Evolutionary conservation across 495 filamentous ascomycete species (phyloP).

Genomic region (Lindgomyces ingoldianus): DNA sequence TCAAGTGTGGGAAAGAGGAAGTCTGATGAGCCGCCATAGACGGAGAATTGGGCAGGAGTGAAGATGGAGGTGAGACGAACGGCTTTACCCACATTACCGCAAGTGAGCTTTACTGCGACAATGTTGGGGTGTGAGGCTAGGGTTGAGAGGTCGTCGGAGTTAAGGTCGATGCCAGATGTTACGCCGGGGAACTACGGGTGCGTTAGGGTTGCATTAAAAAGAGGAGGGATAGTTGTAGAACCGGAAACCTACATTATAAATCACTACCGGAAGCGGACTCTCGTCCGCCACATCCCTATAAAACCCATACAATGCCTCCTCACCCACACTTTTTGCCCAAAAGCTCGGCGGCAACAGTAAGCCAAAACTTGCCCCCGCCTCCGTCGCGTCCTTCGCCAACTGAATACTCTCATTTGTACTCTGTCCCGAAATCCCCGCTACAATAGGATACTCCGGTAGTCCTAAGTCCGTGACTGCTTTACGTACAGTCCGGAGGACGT

Average conservation of each 20-base stretch:
- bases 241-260: constrained; percentile 15
- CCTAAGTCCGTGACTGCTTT: constrained; percentile 16
- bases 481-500: background rate
- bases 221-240: background rate
- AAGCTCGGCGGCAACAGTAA: constrained; percentile 21
- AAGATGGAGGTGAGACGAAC: constrained; percentile 13
- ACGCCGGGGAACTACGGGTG: constrained; percentile 18
- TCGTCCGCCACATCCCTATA: constrained; percentile 25
- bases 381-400: constrained; percentile 11
- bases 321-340: constrained; percentile 17
- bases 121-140: constrained; percentile 23
- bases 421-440: constrained; percentile 19
- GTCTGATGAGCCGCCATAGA: constrained; percentile 20
- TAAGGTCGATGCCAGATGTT: constrained; percentile 22
- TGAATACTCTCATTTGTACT: constrained; percentile 22
- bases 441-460: constrained; percentile 19
- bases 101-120: constrained; percentile 19
- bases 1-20: constrained; percentile 18
- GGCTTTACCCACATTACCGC: constrained; percentile 22
- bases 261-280: constrained; percentile 10
- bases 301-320: constrained; percentile 17
- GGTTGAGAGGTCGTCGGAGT: constrained; percentile 14
- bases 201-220: background rate
- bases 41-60: constrained; percentile 13
- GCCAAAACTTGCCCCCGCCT: constrained; percentile 20